These are phyloP conservation scores for Arxiozyma slooffiae DNA, from an alignment of 1,139 yeast species.

Conservation along the genomic window DNA sequence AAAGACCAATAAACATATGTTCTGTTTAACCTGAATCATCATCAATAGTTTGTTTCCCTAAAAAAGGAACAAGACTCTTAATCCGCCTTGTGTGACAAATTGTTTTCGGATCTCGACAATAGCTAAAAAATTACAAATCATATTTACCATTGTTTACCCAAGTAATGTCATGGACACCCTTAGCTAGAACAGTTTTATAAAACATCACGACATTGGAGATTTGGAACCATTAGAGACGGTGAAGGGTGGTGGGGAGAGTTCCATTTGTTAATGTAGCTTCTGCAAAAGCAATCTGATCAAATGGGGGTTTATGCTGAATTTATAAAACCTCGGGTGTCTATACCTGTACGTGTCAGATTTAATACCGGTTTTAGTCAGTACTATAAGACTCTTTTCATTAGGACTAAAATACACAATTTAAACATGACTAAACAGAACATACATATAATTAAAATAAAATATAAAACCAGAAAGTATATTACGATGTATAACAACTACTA, in stretches of 20 bases:
- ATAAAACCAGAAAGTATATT: neutral
- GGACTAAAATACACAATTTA: conserved; percentile 52
- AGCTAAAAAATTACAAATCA: conserved; percentile 68
- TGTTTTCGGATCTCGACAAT: conserved; percentile 78
- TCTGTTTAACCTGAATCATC: conserved; percentile 96
- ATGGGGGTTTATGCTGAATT: conserved; percentile 91
- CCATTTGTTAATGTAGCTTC: conserved; percentile 70
- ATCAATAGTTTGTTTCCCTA: conserved; percentile 95
- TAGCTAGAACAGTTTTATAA: conserved; percentile 84
- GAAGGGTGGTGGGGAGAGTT: conserved; percentile 75
- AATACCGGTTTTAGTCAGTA: conserved; percentile 89
- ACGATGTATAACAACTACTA: too few species aligned
- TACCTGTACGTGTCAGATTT: conserved; percentile 75
- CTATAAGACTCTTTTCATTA: conserved; percentile 91
- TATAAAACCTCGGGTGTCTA: conserved; percentile 85
- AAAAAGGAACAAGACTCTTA: conserved; percentile 71
- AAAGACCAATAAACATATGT: conserved; percentile 87
- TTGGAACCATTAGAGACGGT: conserved; percentile 82
- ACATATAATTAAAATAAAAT: too few species aligned
- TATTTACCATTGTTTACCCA: conserved; percentile 53
- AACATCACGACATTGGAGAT: conserved; percentile 77
- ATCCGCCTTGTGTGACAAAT: conserved; percentile 58
- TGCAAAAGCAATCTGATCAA: conserved; percentile 93
- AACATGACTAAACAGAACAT: neutral
- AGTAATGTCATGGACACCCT: conserved; percentile 84